Evolutionary conservation across 352 stramenopile genomes (phyloP).

Genomic region (Saprolegnia diclina): DNA sequence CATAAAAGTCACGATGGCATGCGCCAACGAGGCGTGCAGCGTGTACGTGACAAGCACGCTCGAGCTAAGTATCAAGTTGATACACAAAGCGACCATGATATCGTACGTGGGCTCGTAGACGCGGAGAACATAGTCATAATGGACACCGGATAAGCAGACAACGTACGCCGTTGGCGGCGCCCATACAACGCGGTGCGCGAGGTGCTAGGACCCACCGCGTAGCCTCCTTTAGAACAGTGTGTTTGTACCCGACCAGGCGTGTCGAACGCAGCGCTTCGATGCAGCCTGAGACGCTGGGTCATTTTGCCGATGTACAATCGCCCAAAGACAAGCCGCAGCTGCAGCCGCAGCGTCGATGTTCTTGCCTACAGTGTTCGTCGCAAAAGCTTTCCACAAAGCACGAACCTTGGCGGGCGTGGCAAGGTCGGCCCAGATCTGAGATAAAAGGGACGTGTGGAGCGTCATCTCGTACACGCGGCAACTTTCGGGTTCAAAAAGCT

Average conservation of each 20-base stretch:
- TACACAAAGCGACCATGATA: not conserved
- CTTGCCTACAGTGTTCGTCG: not conserved
- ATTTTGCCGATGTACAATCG: not conserved
- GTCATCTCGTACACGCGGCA: not conserved
- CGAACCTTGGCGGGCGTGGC: not conserved
- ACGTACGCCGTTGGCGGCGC: not conserved
- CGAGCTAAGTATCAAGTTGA: not conserved
- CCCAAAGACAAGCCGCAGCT: not conserved
- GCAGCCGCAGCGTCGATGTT: not conserved
- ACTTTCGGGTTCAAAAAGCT: not conserved
- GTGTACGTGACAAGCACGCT: not conserved
- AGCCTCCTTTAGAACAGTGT: not conserved
- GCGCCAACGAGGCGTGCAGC: not conserved
- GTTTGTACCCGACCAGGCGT: constrained; percentile 5
- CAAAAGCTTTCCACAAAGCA: not conserved
- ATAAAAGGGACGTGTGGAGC: constrained; percentile 1
- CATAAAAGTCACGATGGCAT: not conserved
- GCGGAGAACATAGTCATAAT: not conserved
- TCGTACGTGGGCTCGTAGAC: constrained; percentile 1
- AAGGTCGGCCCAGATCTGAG: constrained; percentile 2
- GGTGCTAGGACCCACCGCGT: not conserved
- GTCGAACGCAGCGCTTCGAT: not conserved
- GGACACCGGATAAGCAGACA: not conserved
- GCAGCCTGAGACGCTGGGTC: constrained; percentile 5
- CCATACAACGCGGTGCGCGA: not conserved